phyloP scores from a whole-genome alignment of 495 filamentous ascomycete species.

The Daldinia decipiens region DNA sequence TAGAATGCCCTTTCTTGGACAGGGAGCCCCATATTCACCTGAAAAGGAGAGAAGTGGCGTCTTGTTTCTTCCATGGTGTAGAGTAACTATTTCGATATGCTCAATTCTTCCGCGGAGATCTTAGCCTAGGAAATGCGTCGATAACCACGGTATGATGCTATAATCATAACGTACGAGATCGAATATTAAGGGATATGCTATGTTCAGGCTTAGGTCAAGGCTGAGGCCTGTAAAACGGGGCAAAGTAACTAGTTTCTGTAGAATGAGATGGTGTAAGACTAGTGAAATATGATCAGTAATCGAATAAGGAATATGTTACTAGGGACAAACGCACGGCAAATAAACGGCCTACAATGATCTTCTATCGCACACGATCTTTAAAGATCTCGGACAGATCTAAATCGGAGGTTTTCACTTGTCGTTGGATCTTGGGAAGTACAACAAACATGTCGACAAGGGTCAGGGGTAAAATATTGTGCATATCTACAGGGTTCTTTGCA shows the following conservation, averaged over 20 bases:
- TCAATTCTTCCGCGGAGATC: not conserved
- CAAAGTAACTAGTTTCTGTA: not conserved
- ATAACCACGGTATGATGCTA: not conserved
- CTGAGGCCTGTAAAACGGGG: conserved; percentile 16
- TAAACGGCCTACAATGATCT: conserved; percentile 6
- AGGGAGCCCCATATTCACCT: not conserved
- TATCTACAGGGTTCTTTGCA: conserved; percentile 18
- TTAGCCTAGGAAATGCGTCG: not conserved
- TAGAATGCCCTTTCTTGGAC: not conserved
- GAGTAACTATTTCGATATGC: conserved; percentile 1
- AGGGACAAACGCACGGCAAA: conserved; percentile 3
- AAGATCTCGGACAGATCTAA: not conserved
- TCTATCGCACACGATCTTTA: conserved; percentile 12
- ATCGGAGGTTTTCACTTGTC: conserved; percentile 14
- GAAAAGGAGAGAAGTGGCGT: not conserved
- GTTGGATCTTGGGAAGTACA: conserved; percentile 11
- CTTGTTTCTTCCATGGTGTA: not conserved
- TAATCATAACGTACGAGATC: not conserved
- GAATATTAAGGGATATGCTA: conserved; percentile 19
- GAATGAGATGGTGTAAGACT: conserved; percentile 24
- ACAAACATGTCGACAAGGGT: conserved; percentile 13
- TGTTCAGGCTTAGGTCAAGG: conserved; percentile 29
- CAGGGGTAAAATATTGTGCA: not conserved
- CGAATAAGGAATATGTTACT: conserved; percentile 16
- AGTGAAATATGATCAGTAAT: conserved; percentile 41